A percentile compares a stretch with the other conserved stretches of the same genome.
These are phyloP conservation scores for Fusarium sp. DNA, from an alignment of 2,329 filamentous ascomycete genomes.

Conservation along the genomic window DNA sequence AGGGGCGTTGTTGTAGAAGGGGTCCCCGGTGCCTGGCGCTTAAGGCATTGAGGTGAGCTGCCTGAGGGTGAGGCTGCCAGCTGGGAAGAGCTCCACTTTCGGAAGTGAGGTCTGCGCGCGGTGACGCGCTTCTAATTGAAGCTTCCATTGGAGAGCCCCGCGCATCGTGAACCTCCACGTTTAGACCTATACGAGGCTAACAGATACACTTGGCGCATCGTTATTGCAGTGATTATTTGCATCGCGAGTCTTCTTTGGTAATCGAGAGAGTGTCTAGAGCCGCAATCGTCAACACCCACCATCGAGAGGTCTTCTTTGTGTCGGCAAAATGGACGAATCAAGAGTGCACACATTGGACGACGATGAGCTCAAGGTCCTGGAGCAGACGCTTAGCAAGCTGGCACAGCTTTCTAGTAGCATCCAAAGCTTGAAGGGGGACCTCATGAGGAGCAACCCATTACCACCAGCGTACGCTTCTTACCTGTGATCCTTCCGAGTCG, in stretches of 20 bases:
- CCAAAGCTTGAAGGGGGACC: slow-evolving; percentile 68
- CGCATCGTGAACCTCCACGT: background rate
- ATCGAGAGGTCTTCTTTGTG: background rate
- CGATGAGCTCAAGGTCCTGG: slow-evolving; percentile 74
- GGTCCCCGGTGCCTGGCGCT: slow-evolving; percentile 15
- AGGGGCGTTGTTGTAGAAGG: slow-evolving; percentile 26
- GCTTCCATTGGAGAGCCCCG: slow-evolving; percentile 21
- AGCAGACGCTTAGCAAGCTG: slow-evolving; percentile 75
- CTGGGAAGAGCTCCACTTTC: background rate
- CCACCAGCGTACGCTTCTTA: slow-evolving; percentile 67
- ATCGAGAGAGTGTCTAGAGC: background rate
- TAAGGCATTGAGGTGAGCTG: background rate
- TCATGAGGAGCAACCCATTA: slow-evolving; percentile 72
- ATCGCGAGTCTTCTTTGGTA: background rate
- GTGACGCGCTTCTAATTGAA: slow-evolving; percentile 26
- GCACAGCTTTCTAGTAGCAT: slow-evolving; percentile 76
- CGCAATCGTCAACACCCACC: background rate
- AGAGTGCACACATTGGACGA: slow-evolving; percentile 50
- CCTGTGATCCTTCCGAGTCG: background rate
- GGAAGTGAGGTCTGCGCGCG: background rate
- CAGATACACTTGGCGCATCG: background rate
- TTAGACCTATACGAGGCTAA: background rate
- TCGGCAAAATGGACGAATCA: background rate
- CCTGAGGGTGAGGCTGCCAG: background rate
- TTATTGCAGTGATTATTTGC: background rate